These are phyloP conservation scores for Thalassiosira livingstoniorum DNA, from an alignment of 352 stramenopile genomes.

Conservation along the genomic window DNA sequence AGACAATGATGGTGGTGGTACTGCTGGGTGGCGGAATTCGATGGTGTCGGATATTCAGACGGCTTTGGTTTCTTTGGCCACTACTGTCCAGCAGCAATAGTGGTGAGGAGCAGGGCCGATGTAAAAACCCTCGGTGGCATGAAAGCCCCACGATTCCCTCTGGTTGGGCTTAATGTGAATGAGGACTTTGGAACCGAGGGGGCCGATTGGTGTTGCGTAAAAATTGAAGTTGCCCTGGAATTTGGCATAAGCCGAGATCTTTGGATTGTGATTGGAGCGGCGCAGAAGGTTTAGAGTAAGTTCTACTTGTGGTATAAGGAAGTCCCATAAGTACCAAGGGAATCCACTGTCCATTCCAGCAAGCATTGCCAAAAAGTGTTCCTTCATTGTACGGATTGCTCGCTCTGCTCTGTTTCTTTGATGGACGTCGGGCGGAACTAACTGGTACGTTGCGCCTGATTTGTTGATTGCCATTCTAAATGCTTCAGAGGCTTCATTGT, in stretches of 20 bases:
- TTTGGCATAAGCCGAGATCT: constrained; percentile 48
- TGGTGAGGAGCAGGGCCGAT: constrained; percentile 20
- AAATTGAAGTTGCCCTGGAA: constrained; percentile 47
- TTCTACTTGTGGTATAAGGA: constrained; percentile 46
- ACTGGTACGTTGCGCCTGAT: constrained; percentile 42
- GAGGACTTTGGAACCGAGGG: constrained; percentile 29
- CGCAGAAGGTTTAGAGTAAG: constrained; percentile 50
- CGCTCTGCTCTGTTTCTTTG: constrained; percentile 52
- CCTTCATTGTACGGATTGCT: constrained; percentile 64
- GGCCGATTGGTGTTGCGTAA: constrained; percentile 55
- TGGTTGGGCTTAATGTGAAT: constrained; percentile 16
- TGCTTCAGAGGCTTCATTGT: constrained; percentile 54
- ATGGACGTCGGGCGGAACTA: constrained; percentile 44
- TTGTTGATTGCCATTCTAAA: constrained; percentile 41
- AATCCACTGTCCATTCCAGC: constrained; percentile 30
- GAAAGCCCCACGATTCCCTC: not conserved
- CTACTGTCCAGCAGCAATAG: constrained; percentile 23
- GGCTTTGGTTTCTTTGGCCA: not conserved
- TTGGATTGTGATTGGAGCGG: constrained; percentile 36
- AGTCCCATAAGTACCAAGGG: constrained; percentile 39
- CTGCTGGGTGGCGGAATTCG: constrained; percentile 9
- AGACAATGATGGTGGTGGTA: constrained; percentile 3
- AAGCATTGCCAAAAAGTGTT: constrained; percentile 59
- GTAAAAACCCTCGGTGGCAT: constrained; percentile 6
- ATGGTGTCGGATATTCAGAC: not conserved